Conservation (phyloP, 768 basidiomycete species). For the Lentinula detonsa region DNA sequence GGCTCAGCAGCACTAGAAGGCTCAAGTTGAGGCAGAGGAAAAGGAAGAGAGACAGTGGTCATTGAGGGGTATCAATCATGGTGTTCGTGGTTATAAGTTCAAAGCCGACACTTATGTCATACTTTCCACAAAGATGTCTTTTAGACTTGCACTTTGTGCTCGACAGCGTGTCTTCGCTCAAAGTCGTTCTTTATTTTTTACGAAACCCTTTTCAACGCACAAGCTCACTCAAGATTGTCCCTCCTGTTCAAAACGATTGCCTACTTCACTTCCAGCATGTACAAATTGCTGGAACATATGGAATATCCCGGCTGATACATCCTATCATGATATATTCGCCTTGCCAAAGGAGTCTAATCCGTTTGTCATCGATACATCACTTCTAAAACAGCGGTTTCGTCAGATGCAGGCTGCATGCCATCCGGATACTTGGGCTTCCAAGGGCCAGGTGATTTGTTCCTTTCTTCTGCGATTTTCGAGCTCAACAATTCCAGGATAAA, state of each 20-base stretch:
- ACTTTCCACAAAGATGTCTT: constrained; percentile 2
- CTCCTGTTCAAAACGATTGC: constrained; percentile 53
- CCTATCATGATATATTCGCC: constrained; percentile 63
- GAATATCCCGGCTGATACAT: constrained; percentile 31
- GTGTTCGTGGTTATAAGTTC: background rate
- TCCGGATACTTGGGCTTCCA: constrained; percentile 79
- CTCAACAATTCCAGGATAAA: constrained; percentile 33
- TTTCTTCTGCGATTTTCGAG: background rate
- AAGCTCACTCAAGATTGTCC: constrained; percentile 36
- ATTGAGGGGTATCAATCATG: background rate
- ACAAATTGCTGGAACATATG: constrained; percentile 64
- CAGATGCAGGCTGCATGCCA: constrained; percentile 73
- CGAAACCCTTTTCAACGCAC: background rate
- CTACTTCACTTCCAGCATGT: constrained; percentile 71
- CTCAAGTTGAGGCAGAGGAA: constrained; percentile 30
- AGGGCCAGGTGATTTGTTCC: constrained; percentile 43
- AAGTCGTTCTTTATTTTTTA: background rate
- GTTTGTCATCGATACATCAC: constrained; percentile 57
- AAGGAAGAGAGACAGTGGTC: constrained; percentile 20
- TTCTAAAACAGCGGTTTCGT: constrained; percentile 62
- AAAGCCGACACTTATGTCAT: background rate
- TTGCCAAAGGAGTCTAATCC: constrained; percentile 59
- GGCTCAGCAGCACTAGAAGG: constrained; percentile 35
- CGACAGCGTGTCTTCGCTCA: background rate
- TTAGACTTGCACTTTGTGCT: background rate